A percentile compares a stretch with the other conserved stretches of the same genome.
phyloP scores from a whole-genome alignment of 2,329 filamentous ascomycete species.

The Talaromyces sp. region DNA sequence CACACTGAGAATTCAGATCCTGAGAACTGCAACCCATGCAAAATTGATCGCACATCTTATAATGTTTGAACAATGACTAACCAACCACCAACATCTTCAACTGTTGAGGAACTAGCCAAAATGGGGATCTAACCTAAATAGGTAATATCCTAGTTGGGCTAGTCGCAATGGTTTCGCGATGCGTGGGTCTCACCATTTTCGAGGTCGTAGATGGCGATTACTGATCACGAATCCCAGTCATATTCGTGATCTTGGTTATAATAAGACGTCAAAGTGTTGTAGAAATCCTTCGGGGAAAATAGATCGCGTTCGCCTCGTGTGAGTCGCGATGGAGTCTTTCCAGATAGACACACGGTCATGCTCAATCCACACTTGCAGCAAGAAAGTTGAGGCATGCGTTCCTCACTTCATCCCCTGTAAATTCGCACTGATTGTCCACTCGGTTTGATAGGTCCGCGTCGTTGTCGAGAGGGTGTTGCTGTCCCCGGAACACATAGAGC shows the following conservation, averaged over 20 bases:
- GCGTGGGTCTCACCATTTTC: background rate
- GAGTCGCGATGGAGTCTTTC: background rate
- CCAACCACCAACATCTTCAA: background rate
- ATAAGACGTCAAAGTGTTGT: background rate
- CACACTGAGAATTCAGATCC: background rate
- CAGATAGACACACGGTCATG: background rate
- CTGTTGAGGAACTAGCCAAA: background rate
- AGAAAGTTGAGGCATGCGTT: constrained; percentile 7
- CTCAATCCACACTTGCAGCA: background rate
- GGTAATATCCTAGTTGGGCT: constrained; percentile 11
- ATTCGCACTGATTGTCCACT: constrained; percentile 4
- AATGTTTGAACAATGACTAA: background rate
- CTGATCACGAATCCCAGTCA: background rate
- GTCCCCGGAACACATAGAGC: constrained; percentile 11
- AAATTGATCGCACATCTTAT: background rate
- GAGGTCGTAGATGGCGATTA: background rate
- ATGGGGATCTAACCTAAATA: constrained; percentile 10
- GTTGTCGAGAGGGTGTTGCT: background rate
- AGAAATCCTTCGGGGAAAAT: background rate
- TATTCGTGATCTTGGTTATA: background rate
- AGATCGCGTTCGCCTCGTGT: background rate
- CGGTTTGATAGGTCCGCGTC: background rate
- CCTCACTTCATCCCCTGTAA: constrained; percentile 1
- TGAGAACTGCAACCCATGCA: background rate
- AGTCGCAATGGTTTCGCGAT: background rate